Evolutionary conservation across 768 basidiomycete genomes (phyloP), one percentile per base, ranked within the genome.

Genomic region (Calocybe cyanea): DNA sequence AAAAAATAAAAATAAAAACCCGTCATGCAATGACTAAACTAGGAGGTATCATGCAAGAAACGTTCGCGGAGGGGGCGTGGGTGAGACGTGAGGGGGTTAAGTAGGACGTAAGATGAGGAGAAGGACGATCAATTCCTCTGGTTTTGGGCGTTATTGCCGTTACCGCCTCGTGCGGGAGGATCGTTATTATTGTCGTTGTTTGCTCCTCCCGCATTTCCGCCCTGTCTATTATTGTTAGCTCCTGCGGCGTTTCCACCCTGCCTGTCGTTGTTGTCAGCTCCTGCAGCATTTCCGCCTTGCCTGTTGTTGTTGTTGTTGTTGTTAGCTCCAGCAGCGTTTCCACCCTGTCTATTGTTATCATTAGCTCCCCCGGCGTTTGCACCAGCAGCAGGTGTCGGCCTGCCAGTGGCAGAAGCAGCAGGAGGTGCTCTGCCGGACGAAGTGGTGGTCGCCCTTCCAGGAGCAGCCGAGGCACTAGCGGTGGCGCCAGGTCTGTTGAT

Each of bases 21-120:
- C 41, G 30, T 41, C 28, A 47, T 44, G 44, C 51, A 32, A 49
- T 49, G 43, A 45, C 28, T 43, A 43, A 34, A 38, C 43, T 40
- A 45, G 42, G 48, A 20, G 37, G 35, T 33, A 28, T 34, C 33
- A 21, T 18, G 33, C 30, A 48, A 14, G 28, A 35, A n/a, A 35
- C 34, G 35, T 21, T 19, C 2, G 19, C 3, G 41, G 33, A 25
- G n/a, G 13, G 3, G 39, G 33, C 17, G 15, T 13, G 18, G 15
- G 19, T 25, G 32, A 38, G 37, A 10, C n/a, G 35, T 33, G 13
- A 20, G 45, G 21, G 19, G 15, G 20, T 7, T 13, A 19, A 13
- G 18, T n/a, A n/a, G n/a, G 25, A 28, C 25, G 25, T 5, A 6
- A 28, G 11, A 28, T 11, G 25, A 11, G 14, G 23, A 17, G 2